A percentile compares a stretch with the other conserved stretches of the same genome.
phyloP scores from a whole-genome alignment of 208 protist species.

The Entamoeba moshkovskii region DNA sequence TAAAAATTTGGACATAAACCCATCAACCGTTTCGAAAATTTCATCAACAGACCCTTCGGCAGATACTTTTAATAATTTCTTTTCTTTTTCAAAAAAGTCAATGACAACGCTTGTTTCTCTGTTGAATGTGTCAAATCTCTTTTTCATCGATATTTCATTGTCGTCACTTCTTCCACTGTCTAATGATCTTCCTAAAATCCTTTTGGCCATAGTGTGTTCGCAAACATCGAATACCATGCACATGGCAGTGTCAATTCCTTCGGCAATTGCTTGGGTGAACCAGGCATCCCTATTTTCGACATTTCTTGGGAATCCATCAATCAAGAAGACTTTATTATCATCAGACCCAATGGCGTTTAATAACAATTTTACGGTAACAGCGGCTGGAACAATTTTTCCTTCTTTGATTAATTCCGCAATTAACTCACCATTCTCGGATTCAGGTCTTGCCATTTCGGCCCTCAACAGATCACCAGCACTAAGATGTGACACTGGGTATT shows the following conservation, averaged over 20 bases:
- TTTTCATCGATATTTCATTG: neutral
- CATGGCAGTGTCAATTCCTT: neutral
- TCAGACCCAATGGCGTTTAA: neutral
- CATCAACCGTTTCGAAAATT: neutral
- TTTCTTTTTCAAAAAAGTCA: neutral
- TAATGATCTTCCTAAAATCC: neutral
- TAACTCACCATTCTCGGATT: conserved; percentile 24
- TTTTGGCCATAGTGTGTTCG: neutral
- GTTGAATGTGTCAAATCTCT: neutral
- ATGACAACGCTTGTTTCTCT: neutral
- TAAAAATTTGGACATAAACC: neutral
- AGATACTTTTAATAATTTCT: neutral
- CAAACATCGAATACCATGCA: neutral
- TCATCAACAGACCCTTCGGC: neutral
- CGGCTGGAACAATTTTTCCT: conserved; percentile 34
- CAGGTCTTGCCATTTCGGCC: conserved; percentile 26
- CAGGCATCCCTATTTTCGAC: neutral
- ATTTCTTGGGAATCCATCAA: neutral
- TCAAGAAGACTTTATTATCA: neutral
- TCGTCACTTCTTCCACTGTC: neutral
- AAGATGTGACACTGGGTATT: conserved; percentile 13
- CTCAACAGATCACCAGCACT: conserved; percentile 42
- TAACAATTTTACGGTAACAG: neutral
- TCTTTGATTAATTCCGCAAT: conserved; percentile 42
- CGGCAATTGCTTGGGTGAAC: neutral